Conservation (phyloP, 2,329 filamentous ascomycete genomes). For the Fusarium setosum region DNA sequence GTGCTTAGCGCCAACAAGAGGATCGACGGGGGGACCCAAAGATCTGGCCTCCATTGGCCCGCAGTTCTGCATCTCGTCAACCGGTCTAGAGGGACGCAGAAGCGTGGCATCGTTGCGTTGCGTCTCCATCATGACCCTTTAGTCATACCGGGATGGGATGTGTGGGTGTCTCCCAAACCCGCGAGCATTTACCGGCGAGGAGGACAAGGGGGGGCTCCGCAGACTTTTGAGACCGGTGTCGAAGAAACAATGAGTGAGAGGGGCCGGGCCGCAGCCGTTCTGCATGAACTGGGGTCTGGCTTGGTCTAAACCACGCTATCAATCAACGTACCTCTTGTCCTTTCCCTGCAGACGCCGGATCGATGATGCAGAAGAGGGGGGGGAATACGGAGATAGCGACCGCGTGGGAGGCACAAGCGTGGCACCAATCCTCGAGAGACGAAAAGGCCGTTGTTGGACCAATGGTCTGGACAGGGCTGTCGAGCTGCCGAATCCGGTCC, state of each 20-base stretch:
- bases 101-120: no score
- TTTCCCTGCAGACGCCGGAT: not conserved
- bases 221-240: constrained; percentile 21
- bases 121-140: no score
- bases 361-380: not conserved
- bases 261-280: constrained; percentile 18
- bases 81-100: constrained; percentile 1
- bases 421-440: constrained; percentile 18
- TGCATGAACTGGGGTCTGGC: constrained; percentile 27
- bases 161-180: not conserved
- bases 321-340: not conserved
- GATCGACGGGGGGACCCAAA: constrained; percentile 21
- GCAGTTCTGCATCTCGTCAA: constrained; percentile 9
- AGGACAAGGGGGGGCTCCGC: not conserved
- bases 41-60: constrained; percentile 25
- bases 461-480: constrained; percentile 5
- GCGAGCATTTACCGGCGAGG: constrained; percentile 4
- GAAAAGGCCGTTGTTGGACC: not conserved
- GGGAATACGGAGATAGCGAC: constrained; percentile 8
- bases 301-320: not conserved
- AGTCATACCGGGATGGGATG: no score
- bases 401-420: constrained; percentile 17
- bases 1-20: constrained; percentile 33
- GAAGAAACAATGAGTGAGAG: constrained; percentile 15
- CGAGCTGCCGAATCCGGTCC: not conserved